These are phyloP conservation scores for Brachypodium distachyon DNA, from an alignment of 202 grass and related monocot genomes.

Conservation along the genomic window DNA sequence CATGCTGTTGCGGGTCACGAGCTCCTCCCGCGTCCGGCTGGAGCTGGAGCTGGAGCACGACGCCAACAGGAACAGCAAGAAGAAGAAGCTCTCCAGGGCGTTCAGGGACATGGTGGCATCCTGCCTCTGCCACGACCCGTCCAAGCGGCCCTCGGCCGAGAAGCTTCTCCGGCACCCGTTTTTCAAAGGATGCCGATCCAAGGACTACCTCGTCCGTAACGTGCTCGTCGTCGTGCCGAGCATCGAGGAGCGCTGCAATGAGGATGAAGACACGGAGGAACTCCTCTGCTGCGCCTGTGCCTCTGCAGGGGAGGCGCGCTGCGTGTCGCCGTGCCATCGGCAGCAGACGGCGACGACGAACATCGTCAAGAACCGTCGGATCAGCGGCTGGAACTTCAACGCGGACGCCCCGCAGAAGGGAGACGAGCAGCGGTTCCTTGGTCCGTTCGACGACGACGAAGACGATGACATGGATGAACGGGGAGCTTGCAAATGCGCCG, in stretches of 20 bases:
- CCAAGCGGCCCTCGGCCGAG: conserved; percentile 65
- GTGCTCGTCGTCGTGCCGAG: conserved; percentile 49
- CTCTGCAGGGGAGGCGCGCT: conserved; percentile 2
- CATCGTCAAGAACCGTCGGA: conserved; percentile 33
- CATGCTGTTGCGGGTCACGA: conserved; percentile 69
- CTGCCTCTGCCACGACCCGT: conserved; percentile 68
- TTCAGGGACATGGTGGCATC: conserved; percentile 87
- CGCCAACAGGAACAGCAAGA: neutral
- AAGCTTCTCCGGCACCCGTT: conserved; percentile 78
- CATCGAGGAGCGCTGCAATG: conserved; percentile 49
- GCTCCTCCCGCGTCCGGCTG: conserved; percentile 47
- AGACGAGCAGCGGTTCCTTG: neutral
- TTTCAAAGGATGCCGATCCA: conserved; percentile 67
- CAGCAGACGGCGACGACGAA: neutral
- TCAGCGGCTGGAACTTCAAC: conserved; percentile 89
- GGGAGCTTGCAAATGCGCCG: neutral
- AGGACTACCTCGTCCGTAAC: conserved; percentile 55
- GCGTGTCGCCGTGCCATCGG: conserved; percentile 20
- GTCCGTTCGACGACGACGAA: neutral
- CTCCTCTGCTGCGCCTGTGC: neutral
- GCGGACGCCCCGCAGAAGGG: conserved; percentile 14
- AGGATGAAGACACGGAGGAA: no score
- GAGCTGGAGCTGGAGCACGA: no score
- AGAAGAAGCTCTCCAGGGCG: conserved; percentile 71
- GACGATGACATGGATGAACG: neutral